phyloP scores from a whole-genome alignment of 176 grass and related monocot species.

The Calamus simplicifolius region DNA sequence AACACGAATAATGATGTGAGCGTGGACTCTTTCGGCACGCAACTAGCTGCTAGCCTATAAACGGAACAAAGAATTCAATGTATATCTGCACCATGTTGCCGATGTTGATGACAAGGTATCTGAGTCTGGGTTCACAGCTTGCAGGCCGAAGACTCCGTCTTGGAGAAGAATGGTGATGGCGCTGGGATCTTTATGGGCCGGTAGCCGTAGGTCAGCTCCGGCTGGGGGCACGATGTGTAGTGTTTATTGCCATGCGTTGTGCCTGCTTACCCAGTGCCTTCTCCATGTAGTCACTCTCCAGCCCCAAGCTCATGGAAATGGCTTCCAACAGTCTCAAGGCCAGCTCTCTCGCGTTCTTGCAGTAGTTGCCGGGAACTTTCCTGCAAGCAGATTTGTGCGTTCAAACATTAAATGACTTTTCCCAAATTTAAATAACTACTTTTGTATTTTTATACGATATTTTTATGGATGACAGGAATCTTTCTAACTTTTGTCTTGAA shows the following conservation, averaged over 20 bases:
- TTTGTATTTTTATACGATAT: no score
- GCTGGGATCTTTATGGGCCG: slow-evolving; percentile 76
- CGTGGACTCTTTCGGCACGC: no score
- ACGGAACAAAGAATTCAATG: not conserved
- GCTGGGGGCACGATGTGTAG: slow-evolving; percentile 84
- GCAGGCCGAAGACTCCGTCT: slow-evolving; percentile 75
- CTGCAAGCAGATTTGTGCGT: slow-evolving; percentile 14
- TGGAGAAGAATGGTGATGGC: slow-evolving; percentile 81
- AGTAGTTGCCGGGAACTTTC: slow-evolving; percentile 56
- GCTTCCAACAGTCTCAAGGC: slow-evolving; percentile 53
- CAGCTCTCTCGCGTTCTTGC: slow-evolving; percentile 48
- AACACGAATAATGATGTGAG: no score
- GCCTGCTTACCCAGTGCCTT: slow-evolving; percentile 67
- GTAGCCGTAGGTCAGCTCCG: no score
- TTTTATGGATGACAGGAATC: no score
- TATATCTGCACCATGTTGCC: slow-evolving; percentile 74
- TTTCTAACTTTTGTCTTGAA: no score
- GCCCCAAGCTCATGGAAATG: slow-evolving; percentile 67
- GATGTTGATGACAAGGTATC: slow-evolving; percentile 92
- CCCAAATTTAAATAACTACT: no score
- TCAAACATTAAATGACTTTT: no score
- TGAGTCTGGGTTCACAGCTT: no score
- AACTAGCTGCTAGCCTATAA: no score
- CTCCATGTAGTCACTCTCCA: slow-evolving; percentile 68
- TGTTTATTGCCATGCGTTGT: slow-evolving; percentile 94